phyloP scores from a whole-genome alignment of 352 stramenopile species.

The Aphanomyces euteiches region DNA sequence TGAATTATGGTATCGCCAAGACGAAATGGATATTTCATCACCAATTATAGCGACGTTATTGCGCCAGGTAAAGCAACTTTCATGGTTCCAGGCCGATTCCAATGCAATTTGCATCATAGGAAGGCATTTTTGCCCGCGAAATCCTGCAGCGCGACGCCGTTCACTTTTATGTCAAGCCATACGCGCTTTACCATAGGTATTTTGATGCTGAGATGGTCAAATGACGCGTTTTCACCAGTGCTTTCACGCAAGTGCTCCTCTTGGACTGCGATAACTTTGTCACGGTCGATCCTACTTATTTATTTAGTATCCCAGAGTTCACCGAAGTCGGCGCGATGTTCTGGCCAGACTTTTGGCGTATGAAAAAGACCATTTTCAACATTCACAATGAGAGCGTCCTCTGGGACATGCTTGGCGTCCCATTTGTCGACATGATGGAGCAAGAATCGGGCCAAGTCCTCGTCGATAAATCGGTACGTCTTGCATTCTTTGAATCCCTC shows the following conservation, averaged over 20 bases:
- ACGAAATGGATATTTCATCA: constrained; percentile 34
- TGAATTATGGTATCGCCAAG: constrained; percentile 35
- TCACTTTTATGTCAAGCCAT: constrained; percentile 52
- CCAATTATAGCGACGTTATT: constrained; percentile 28
- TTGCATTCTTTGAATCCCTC: background rate
- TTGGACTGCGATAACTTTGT: constrained; percentile 56
- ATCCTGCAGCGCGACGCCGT: constrained; percentile 38
- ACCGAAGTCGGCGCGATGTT: constrained; percentile 44
- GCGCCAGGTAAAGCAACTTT: constrained; percentile 12
- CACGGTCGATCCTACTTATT: constrained; percentile 45
- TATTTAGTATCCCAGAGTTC: constrained; percentile 46
- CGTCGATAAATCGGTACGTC: constrained; percentile 38
- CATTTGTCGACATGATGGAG: constrained; percentile 61
- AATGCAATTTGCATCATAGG: background rate
- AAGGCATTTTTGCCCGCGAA: constrained; percentile 20
- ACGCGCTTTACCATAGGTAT: constrained; percentile 40
- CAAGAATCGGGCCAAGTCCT: constrained; percentile 63
- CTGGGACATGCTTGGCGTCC: constrained; percentile 47
- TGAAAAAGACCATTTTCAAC: constrained; percentile 53
- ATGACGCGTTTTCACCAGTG: background rate
- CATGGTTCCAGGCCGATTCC: background rate
- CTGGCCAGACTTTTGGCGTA: constrained; percentile 64
- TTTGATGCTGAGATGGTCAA: background rate
- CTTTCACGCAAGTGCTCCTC: constrained; percentile 43
- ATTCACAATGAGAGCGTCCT: constrained; percentile 47